These are phyloP conservation scores for Anthoceros angustus DNA, from an alignment of 225 moss, liverwort and hornwort genomes.

Conservation along the genomic window DNA sequence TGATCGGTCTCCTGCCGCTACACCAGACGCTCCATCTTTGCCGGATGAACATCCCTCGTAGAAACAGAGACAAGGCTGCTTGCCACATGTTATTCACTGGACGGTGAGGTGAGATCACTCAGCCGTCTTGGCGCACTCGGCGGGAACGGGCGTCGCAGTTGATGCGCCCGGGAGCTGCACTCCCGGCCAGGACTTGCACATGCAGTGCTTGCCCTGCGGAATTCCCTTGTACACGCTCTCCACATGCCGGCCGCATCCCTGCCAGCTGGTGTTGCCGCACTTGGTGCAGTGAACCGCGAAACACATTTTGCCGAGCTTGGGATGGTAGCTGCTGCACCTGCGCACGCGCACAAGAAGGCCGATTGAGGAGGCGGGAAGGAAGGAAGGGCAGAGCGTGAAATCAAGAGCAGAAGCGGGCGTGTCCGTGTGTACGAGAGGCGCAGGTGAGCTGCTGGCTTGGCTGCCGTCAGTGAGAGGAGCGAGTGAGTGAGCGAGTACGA, in stretches of 20 bases:
- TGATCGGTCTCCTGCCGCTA: slow-evolving; percentile 3
- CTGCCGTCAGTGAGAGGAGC: too few relatives aligned
- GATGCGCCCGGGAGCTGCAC: not conserved
- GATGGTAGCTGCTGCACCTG: not conserved
- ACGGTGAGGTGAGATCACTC: not conserved
- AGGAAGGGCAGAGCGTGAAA: too few relatives aligned
- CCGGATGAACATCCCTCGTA: not conserved
- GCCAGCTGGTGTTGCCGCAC: not conserved
- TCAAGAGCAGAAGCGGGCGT: too few relatives aligned
- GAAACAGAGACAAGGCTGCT: not conserved
- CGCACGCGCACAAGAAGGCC: not conserved
- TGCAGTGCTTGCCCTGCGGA: slow-evolving; percentile 3
- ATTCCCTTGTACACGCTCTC: not conserved
- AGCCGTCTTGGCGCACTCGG: not conserved
- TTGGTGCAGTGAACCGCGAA: not conserved
- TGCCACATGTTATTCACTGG: not conserved
- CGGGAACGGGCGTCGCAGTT: not conserved
- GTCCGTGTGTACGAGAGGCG: too few relatives aligned
- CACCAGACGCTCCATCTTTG: not conserved
- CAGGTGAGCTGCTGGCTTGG: too few relatives aligned
- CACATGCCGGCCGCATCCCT: not conserved
- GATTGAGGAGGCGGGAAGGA: too few relatives aligned
- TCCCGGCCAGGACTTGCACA: not conserved
- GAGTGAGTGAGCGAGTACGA: too few relatives aligned
- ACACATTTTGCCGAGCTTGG: not conserved